phyloP scores from a whole-genome alignment of 2,329 filamentous ascomycete species.

The Exophiala spinifera region DNA sequence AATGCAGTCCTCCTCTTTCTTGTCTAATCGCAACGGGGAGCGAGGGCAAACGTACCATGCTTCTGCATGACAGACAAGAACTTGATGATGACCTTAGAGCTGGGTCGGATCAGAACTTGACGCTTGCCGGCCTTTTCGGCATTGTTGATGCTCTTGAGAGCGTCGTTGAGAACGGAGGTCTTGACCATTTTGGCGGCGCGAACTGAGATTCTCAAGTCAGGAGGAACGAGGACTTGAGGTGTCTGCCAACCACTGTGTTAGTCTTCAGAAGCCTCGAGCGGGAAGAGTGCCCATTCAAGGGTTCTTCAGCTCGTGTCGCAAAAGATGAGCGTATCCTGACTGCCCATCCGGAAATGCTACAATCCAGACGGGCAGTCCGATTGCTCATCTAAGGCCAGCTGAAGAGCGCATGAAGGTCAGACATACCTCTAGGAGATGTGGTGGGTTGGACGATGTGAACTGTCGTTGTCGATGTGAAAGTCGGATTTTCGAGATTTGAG shows the following conservation, averaged over 20 bases:
- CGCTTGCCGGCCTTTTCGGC: conserved; percentile 99
- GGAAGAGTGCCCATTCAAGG: conserved; percentile 66
- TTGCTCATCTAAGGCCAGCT: conserved; percentile 31
- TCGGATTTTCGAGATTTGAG: background rate
- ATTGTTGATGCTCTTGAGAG: conserved; percentile 99
- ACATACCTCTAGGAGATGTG: conserved; percentile 27
- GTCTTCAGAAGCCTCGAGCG: conserved; percentile 64
- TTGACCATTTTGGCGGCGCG: conserved; percentile 80
- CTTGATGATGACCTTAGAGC: conserved; percentile 99
- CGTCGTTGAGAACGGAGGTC: conserved; percentile 99
- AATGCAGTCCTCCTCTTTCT: conserved; percentile 21
- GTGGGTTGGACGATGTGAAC: conserved; percentile 12
- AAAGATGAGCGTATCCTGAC: conserved; percentile 27
- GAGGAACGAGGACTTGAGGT: conserved; percentile 52
- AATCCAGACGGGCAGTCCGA: conserved; percentile 18
- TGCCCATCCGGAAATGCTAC: conserved; percentile 22
- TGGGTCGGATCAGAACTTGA: conserved; percentile 95
- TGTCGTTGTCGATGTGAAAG: conserved; percentile 17
- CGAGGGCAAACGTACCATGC: conserved; percentile 72
- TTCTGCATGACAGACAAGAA: conserved; percentile 99
- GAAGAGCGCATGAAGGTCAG: conserved; percentile 24
- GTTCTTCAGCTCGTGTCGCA: conserved; percentile 65
- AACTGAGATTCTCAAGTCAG: conserved; percentile 53
- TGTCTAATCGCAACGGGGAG: conserved; percentile 2
- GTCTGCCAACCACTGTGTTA: conserved; percentile 55